Base-by-base conservation (phyloP, 129 eudicot species). In the Artemisia tridentata region DNA sequence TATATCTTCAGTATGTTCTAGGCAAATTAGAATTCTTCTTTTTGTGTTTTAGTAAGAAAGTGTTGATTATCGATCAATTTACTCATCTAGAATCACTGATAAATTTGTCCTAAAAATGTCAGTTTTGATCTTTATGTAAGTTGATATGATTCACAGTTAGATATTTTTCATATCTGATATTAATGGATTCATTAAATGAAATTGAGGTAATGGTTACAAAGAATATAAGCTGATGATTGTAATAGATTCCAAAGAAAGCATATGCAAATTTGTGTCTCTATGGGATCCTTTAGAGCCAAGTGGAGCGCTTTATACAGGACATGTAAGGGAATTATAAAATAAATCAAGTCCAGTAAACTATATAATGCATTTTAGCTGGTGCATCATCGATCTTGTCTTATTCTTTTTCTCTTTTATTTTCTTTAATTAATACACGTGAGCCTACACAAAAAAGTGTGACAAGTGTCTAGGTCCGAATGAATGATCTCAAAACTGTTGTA, bases 201-300 rank as follows among this genome's bases (percentile, higher is more conserved):
- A 57, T 55, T 66, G 73, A 57, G 57, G 31, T 41, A 69, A 71
- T 54, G 77, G 72, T 54, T 43, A 53, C 46, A 71, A 53, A 25
- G 81, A 46, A 78, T 71, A 77, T 41, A 52, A 63, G 65, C 55
- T 54, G 55, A 52, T 62, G 69, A 69, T 69, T 51, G 65, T 19
- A 14, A 76, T 60, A 25, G 69, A 49, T 65, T 74, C 27, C n/a
- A 27, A 16, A 72, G 31, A 61, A 69, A 38, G 41, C 68, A 59
- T 55, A 67, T 68, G 69, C 61, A 60, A 69, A 15, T 23, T 49
- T 76, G 57, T 34, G 5, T 29, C 12, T 61, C 38, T 12, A 51
- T 58, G 75, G 53, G 75, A 61, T 77, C 69, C 70, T 69, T 75
- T 70, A 41, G 43, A 27, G 70, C 67, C 77, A 71, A 29, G 77